Base-by-base conservation (phyloP, 108 stramenopile species). In the Aureococcus anophagefferens region DNA sequence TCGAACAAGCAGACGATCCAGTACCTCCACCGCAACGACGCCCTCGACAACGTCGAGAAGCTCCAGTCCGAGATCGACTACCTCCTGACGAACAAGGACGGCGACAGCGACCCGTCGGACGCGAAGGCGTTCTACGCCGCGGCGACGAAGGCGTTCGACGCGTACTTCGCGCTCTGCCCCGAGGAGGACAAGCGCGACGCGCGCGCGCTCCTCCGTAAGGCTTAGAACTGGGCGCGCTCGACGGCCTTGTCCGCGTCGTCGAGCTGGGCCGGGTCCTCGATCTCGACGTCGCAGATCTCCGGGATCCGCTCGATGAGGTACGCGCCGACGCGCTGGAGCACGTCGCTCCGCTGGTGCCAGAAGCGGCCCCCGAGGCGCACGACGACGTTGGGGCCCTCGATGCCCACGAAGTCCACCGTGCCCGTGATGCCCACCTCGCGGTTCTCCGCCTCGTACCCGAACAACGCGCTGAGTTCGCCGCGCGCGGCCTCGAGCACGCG, bases 381-480 rank as follows among this genome's bases (percentile, higher is more conserved):
- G 35, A 92, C 78, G 21, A 89, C 89, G 44, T 76, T 85, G 5
- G 94, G 94, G 14, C 94, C 94, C 63, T 96, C 93, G 67, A 94
- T 72, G 65, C 90, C 92, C 14, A 94, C 93, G 74, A 87, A 92
- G 69, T 96, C 93, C 28, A 94, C 92, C n/a, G 88, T 89, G 40
- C 94, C 94, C 5, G 94, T 96, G 66, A 96, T 96, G 5, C 94
- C 94, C 1, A 96, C 94, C 14, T 89, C 89, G 32, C 90, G 74
- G 74, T 93, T 96, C 74, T 96, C 94, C 35, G 88, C 90, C 46
- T 77, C 82, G 76, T 96, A 94, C 0, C 94, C 94, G 79, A 96
- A 96, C 75, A 96, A 69, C 16, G 94, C 93, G 18, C 70, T 32
- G 28, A 80, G 67, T 36, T 78, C 76, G 0, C n/a, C 37, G 34